Percentiles rank a stretch among this genome's conserved stretches.
Conservation (phyloP, 2,329 filamentous ascomycete species). For the Xylaria sp. region DNA sequence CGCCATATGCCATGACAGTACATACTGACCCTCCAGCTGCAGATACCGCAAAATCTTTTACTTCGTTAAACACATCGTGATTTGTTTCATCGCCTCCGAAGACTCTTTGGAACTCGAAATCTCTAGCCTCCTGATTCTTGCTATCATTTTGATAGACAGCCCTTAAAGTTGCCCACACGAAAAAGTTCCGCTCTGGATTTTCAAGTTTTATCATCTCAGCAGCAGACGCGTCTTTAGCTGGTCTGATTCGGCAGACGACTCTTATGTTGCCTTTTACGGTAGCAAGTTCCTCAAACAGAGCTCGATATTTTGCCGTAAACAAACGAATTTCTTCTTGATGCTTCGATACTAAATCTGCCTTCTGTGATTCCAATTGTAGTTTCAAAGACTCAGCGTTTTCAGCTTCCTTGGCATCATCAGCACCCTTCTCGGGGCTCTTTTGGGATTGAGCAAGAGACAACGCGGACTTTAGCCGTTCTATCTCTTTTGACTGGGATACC, state of each 20-base stretch:
- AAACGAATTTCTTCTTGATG: not conserved
- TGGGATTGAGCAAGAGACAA: not conserved
- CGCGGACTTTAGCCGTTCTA: conserved; percentile 4
- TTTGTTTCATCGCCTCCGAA: conserved; percentile 82
- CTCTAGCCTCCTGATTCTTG: conserved; percentile 76
- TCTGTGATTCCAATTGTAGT: not conserved
- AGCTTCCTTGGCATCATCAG: not conserved
- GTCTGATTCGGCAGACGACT: conserved; percentile 93
- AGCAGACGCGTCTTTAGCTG: conserved; percentile 64
- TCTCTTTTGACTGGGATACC: not conserved
- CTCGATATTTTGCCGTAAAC: conserved; percentile 56
- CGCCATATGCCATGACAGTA: conserved; percentile 96
- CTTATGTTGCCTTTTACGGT: conserved; percentile 97
- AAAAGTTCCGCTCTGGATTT: conserved; percentile 58
- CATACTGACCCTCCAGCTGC: conserved; percentile 95
- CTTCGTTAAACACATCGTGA: conserved; percentile 87
- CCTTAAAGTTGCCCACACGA: conserved; percentile 81
- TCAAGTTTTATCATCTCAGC: conserved; percentile 58
- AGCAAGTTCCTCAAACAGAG: conserved; percentile 93
- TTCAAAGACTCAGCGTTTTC: not conserved
- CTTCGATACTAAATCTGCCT: not conserved
- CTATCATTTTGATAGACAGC: conserved; percentile 76
- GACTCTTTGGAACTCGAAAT: conserved; percentile 91
- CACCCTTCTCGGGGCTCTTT: not conserved
- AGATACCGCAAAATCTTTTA: conserved; percentile 91